These are phyloP conservation scores for Wickerhamia fluorescens DNA, from an alignment of 805 yeast genomes.

Conservation along the genomic window DNA sequence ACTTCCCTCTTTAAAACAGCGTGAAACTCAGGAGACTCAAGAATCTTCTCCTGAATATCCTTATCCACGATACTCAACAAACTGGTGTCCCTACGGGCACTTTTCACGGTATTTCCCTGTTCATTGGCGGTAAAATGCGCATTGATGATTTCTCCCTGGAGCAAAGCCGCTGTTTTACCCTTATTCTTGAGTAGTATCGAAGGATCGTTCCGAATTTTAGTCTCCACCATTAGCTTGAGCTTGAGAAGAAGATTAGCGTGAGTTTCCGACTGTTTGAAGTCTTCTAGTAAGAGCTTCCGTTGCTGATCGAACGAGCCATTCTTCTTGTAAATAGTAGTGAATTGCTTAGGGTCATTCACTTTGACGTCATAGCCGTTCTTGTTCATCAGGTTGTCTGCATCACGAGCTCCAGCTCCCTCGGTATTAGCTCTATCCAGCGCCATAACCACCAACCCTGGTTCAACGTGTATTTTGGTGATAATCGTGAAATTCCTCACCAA, in stretches of 20 bases:
- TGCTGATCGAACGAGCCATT: conserved; percentile 44
- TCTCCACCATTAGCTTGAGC: conserved; percentile 36
- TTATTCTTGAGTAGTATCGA: conserved; percentile 40
- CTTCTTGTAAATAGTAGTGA: conserved; percentile 38
- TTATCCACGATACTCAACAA: conserved; percentile 35
- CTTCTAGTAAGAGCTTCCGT: conserved; percentile 35
- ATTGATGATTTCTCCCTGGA: conserved; percentile 43
- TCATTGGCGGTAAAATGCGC: conserved; percentile 13
- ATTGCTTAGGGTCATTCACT: conserved; percentile 31
- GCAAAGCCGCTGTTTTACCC: conserved; percentile 45
- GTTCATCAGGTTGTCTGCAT: background rate
- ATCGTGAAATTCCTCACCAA: too few species aligned
- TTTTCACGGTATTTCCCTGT: background rate
- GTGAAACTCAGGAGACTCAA: conserved; percentile 36
- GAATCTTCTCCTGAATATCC: conserved; percentile 37
- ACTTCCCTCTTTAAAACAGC: conserved; percentile 23
- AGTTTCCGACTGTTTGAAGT: conserved; percentile 35
- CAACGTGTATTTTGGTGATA: too few species aligned
- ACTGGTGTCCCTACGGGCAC: conserved; percentile 5
- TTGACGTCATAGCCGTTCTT: background rate
- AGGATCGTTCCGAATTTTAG: conserved; percentile 43
- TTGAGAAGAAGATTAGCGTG: conserved; percentile 34
- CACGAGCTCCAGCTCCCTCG: too few species aligned
- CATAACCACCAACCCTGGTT: too few species aligned
- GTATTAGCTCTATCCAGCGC: too few species aligned